These are phyloP conservation scores for Sphagnum magellanicum DNA, from an alignment of 228 moss, liverwort and hornwort genomes.

Conservation along the genomic window DNA sequence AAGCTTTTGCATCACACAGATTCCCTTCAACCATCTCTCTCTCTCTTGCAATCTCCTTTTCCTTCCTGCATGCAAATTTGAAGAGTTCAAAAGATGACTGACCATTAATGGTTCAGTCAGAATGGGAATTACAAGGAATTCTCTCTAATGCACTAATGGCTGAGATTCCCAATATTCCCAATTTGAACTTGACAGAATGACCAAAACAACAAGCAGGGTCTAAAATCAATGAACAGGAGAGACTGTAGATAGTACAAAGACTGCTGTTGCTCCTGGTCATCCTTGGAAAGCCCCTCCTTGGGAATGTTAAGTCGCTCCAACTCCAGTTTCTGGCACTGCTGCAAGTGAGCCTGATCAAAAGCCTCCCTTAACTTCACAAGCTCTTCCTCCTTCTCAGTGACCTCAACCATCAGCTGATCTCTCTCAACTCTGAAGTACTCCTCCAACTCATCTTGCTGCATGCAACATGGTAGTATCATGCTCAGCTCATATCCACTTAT, in stretches of 20 bases:
- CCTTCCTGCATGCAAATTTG: slow-evolving; percentile 6
- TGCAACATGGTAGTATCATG: not conserved
- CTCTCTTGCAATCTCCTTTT: slow-evolving; percentile 5
- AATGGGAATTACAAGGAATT: not conserved
- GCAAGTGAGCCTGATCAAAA: slow-evolving; percentile 38
- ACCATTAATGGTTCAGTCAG: too few species aligned
- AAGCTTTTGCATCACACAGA: slow-evolving; percentile 3
- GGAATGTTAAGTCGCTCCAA: slow-evolving; percentile 29
- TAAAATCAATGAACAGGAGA: not conserved
- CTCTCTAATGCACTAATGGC: not conserved
- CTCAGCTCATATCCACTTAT: not conserved
- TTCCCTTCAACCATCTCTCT: slow-evolving; percentile 5
- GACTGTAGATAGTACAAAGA: slow-evolving; percentile 18
- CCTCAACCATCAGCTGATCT: slow-evolving; percentile 34
- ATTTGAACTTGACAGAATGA: not conserved
- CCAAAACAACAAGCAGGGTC: not conserved
- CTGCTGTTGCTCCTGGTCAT: slow-evolving; percentile 40
- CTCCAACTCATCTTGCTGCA: slow-evolving; percentile 44
- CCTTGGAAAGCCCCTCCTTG: slow-evolving; percentile 20
- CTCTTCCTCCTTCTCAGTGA: slow-evolving; percentile 30
- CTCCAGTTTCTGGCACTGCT: slow-evolving; percentile 42
- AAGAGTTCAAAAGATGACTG: not conserved
- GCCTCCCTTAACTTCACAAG: slow-evolving; percentile 35
- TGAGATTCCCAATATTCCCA: not conserved
- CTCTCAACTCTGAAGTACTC: slow-evolving; percentile 29